Evolutionary conservation across 495 filamentous ascomycete genomes (phyloP).

Genomic region (Neurospora sp.): DNA sequence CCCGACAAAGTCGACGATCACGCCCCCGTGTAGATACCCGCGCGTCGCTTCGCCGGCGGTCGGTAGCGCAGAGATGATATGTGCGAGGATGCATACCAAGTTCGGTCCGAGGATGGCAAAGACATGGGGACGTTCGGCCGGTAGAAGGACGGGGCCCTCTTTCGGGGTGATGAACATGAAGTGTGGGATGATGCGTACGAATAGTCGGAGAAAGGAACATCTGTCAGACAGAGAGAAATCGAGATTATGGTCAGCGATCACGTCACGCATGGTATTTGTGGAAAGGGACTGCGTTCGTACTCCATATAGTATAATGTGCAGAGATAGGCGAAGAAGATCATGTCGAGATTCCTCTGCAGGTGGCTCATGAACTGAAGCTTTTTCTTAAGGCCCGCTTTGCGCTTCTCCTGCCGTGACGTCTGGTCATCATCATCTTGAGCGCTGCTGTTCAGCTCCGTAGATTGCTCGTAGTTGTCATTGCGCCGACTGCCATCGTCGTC

Average conservation of each 20-base stretch:
- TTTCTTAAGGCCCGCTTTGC: slow-evolving; percentile 38
- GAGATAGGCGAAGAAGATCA: slow-evolving; percentile 70
- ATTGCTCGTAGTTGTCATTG: slow-evolving; percentile 10
- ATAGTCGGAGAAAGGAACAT: slow-evolving; percentile 65
- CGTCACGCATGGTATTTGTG: neutral
- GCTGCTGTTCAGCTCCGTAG: slow-evolving; percentile 9
- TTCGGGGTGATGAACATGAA: slow-evolving; percentile 73
- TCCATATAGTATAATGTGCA: slow-evolving; percentile 86
- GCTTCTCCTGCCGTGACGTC: slow-evolving; percentile 11
- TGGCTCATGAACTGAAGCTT: slow-evolving; percentile 58
- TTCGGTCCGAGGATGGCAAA: slow-evolving; percentile 61
- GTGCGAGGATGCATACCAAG: slow-evolving; percentile 61
- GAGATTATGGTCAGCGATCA: neutral
- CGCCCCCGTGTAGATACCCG: slow-evolving; percentile 75
- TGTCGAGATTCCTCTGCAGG: slow-evolving; percentile 65
- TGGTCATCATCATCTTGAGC: neutral
- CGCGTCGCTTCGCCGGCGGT: slow-evolving; percentile 64
- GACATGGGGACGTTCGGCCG: slow-evolving; percentile 58
- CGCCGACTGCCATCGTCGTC: slow-evolving; percentile 17
- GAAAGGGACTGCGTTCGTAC: slow-evolving; percentile 38
- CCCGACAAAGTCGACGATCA: slow-evolving; percentile 79
- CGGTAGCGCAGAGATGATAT: slow-evolving; percentile 51
- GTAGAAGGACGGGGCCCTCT: slow-evolving; percentile 44
- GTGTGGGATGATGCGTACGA: slow-evolving; percentile 61
- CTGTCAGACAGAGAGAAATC: slow-evolving; percentile 31